Base-by-base conservation (phyloP, 164 flowering plant species). In the Piper betle region DNA sequence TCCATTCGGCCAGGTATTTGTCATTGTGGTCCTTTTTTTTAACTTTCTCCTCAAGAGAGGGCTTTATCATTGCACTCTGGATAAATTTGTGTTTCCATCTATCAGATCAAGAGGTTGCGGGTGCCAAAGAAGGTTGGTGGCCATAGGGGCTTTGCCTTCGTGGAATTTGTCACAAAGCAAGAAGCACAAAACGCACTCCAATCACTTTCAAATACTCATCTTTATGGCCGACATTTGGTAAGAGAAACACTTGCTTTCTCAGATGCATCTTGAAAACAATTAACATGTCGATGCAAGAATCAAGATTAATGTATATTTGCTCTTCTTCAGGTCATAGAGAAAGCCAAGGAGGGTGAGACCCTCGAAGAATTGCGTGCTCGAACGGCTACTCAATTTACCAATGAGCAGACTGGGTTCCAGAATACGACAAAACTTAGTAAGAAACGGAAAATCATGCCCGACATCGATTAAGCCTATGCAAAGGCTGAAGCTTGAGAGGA, bases 111-210 rank as follows among this genome's bases (percentile, higher is more conserved):
- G 77, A 82, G 90, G 42, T 64, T 91, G 64, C 73, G 96, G 71
- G 66, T 94, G 64, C 99, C 96, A 62, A 84, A 40, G 86, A 86
- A 84, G 76, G 74, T 82, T 66, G 96, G 91, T 40, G 76, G 77
- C 64, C 97, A 88, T 64, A 79, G 95, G 74, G 99, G 99, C 2
- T 94, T 91, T 84, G 99, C 96, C n/a, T 94, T 94, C 68, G 89
- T 94, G 55, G 97, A 94, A 73, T 94, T 55, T 63, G 81, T 80
- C 25, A 91, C 99, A 39, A 91, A 91, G 77, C 91, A 91, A 73
- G 99, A 94, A 71, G 91, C 97, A 6, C 76, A 80, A 64, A 88
- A 85, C 75, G 97, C 99, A 52, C 76, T 88, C 38, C 68, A 82
- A 72, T 86, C 95, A 61, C 95, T 94, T 67, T 80, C 96, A 61